Evolutionary conservation across 2,329 filamentous ascomycete genomes (phyloP), one percentile per base, ranked within the genome.

Genomic region (Aspergillus aculeatus): DNA sequence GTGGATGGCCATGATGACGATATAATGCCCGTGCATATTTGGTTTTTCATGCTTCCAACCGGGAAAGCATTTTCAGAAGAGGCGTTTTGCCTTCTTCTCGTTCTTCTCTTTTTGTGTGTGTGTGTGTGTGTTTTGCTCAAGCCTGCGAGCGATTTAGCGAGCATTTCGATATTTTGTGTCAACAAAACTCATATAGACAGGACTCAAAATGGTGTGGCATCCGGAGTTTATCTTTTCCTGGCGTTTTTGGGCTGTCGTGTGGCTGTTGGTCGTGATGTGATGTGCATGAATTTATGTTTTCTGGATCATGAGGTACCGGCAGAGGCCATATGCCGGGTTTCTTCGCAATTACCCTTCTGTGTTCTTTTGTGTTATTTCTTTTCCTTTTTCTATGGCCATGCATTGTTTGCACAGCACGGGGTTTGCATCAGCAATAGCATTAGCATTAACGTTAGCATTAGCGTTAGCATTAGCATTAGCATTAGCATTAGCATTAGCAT

Each of bases 11-110:
- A 44, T 9, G 38, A n/a, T 19, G 38, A 44, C 58, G 65, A 61
- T 64, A 55, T 65, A 60, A 68, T 64, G 65, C 64, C 64, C 58
- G 58, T 61, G 63, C 66, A 66, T 66, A 50, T 58, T 23, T 56
- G 58, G 50, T 63, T 58, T 56, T 53, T 29, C 54, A 26, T 44
- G 47, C 51, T 56, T 50, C 58, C 14, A 19, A 32, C 50, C 31
- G 58, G 53, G 57, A 54, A 54, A 64, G 65, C 65, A 64, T 67
- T 62, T 56, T 62, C 57, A 60, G 50, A 64, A 44, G 58, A 52
- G 62, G 63, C 61, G 66, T 64, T 64, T 57, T 60, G 26, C 26
- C 26, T 1, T 10, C 2, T 10, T 29, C 26, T 10, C 26, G 26
- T 31, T 47, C 47, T 51, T 35, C 50, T 55, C 47, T 55, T 54